These are phyloP conservation scores for Scytalidium sp. DNA, from an alignment of 2,329 filamentous ascomycete species.

Conservation along the genomic window DNA sequence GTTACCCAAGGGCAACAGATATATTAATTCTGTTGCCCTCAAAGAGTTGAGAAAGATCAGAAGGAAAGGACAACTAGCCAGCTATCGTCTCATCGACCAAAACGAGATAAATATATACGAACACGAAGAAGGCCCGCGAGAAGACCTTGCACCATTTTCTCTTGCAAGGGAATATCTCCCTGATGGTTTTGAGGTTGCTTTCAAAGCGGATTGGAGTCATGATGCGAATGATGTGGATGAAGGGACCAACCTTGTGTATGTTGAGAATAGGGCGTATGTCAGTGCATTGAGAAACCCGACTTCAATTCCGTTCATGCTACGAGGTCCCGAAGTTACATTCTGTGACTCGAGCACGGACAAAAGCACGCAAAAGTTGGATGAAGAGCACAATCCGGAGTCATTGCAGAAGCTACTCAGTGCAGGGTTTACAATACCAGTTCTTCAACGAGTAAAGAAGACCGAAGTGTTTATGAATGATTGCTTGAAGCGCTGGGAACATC, in stretches of 20 bases:
- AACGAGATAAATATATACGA: background rate
- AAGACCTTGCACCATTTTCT: conserved; percentile 20
- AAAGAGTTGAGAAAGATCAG: background rate
- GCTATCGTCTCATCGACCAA: background rate
- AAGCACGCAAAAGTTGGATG: no score
- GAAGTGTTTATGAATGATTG: background rate
- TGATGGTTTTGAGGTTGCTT: conserved; percentile 12
- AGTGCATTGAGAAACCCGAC: conserved; percentile 17
- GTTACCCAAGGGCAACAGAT: background rate
- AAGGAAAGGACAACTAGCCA: background rate
- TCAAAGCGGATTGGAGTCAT: conserved; percentile 11
- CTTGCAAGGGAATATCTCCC: conserved; percentile 14
- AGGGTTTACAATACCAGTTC: background rate
- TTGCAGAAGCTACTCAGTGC: background rate
- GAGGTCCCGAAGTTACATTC: background rate
- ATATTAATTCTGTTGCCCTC: background rate
- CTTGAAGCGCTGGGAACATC: background rate
- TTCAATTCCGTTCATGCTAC: conserved; percentile 12
- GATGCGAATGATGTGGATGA: conserved; percentile 15
- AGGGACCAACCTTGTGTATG: conserved; percentile 14
- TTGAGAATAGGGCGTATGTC: conserved; percentile 20
- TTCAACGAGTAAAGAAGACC: background rate
- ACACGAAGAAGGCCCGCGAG: conserved; percentile 8
- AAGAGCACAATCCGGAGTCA: background rate
- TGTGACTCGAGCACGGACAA: background rate